Base-by-base conservation (phyloP, 2,329 filamentous ascomycete species). In the Phaeosphaeria sp. region DNA sequence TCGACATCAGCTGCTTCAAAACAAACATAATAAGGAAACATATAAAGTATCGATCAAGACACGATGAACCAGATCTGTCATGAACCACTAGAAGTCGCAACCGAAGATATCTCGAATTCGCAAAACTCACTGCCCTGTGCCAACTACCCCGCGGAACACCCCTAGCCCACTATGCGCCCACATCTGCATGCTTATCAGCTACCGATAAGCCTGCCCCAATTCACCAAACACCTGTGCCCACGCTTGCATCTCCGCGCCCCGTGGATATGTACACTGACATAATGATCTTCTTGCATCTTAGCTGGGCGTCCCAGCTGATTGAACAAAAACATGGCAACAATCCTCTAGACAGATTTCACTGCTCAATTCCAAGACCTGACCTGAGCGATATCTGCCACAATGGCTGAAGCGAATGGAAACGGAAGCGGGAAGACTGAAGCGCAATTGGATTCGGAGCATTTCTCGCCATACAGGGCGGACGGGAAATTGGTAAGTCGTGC, bases 391-490 rank as follows among this genome's bases (percentile, higher is more conserved):
- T 11, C 7, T 15, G 13, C 13, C 22, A 50, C 22, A 1, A 63
- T 65, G 54, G 53, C 56, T 6, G 58, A 60, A 25, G 27, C 22
- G 1, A 57, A 54, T 33, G 58, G 43, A 23, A 59, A 11, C 25
- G 11, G 25, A 13, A 36, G 13, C 13, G 25, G 25, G 6, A 30
- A 56, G 13, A 61, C 57, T 0, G 54, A 60, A 20, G 53, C 30
- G 22, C 49, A 51, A 3, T 56, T 66, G 69, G 75, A 79, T 30
- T 79, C 80, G 1, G 78, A 82, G 60, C 81, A 84, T 54, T 86
- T 86, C 68, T 86, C 83, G 22, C 85, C 85, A 1, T 87, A 87
- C 68, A 77, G 85, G 56, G 55, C 80, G 3, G 85, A 87, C 74
- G 85, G 85, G 41, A 87, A 87, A 71, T 78, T 87, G 47, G 83